Evolutionary conservation across 257 asterid genomes (phyloP), one percentile per base, ranked within the genome.

Genomic region (Primulina huaijiensis): DNA sequence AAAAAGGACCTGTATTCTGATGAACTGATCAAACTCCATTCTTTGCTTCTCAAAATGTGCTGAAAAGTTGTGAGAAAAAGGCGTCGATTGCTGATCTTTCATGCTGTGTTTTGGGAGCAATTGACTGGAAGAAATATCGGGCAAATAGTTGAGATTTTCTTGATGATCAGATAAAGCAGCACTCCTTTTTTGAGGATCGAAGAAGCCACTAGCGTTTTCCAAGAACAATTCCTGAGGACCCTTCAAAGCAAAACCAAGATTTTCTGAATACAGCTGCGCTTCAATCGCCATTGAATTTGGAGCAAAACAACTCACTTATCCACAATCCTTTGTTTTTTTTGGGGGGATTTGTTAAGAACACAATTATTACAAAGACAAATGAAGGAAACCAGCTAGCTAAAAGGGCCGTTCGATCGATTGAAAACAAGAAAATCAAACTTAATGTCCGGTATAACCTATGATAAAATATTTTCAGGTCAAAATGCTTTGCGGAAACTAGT

Each of bases 261-360:
- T 83, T 29, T 86, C 90, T 2, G 86, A 14, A 72, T 77, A 81
- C 63, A 82, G 34, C 66, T 88, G 90, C 0, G 96, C 84, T 81
- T 82, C 84, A 75, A 88, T 73, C 21, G 90, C 95, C 97, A 87
- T 88, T 69, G 27, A 12, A 76, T 53, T 17, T 27, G 14, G 2
- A 16, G 29, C 71, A 71, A 53, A 61, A 37, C 77, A 34, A 62
- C 67, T 60, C 27, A 34, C 17, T 17, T 25, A 35, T n/a, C 40
- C 11, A 30, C 20, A 19, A 38, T 6, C 17, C 38, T 65, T 62
- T 35, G 37, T 62, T 53, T 21, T 40, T 11, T 8, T 1, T n/a
- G n/a, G n/a, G 55, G 57, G 20, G 62, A 60, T 60, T 38, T 60
- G 23, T 50, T 63, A 8, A 29, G 17, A 2, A 21, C 19, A n/a